A percentile compares a stretch with the other conserved stretches of the same genome.
These are phyloP conservation scores for Salvia rosmarinus DNA, from an alignment of 257 asterid species.

Conservation along the genomic window DNA sequence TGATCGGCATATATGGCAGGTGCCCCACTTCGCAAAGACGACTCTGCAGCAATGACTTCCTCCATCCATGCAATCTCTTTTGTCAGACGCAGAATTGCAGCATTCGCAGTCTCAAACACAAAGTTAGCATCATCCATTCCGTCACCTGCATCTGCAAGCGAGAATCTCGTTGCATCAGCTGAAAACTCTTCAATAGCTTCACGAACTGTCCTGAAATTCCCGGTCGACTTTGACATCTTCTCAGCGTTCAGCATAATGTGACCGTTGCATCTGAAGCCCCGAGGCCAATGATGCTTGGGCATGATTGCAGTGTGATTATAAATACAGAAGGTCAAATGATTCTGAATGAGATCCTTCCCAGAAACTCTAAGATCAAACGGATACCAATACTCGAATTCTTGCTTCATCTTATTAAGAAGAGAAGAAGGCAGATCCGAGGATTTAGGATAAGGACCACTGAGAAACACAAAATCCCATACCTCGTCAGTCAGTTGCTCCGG, in stretches of 20 bases:
- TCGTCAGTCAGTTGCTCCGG: constrained; percentile 87
- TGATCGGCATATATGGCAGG: constrained; percentile 68
- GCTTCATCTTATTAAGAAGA: constrained; percentile 75
- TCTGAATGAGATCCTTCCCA: constrained; percentile 93
- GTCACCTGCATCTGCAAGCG: constrained; percentile 98
- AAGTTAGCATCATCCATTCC: constrained; percentile 98
- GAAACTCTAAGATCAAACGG: constrained; percentile 96
- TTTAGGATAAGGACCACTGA: constrained; percentile 66
- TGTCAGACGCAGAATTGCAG: constrained; percentile 89
- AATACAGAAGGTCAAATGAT: constrained; percentile 85
- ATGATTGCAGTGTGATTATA: constrained; percentile 82
- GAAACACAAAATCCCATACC: constrained; percentile 92
- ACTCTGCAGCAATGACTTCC: constrained; percentile 64
- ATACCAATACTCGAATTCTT: constrained; percentile 94
- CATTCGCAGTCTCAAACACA: constrained; percentile 89
- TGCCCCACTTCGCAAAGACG: constrained; percentile 60
- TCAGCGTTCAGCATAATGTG: constrained; percentile 89
- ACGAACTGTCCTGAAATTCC: constrained; percentile 87
- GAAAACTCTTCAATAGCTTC: constrained; percentile 91
- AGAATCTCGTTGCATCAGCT: constrained; percentile 94
- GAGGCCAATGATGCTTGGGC: constrained; percentile 85
- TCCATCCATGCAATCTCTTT: constrained; percentile 91
- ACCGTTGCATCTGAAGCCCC: constrained; percentile 92
- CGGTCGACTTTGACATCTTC: constrained; percentile 97
- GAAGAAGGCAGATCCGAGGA: constrained; percentile 58